A percentile compares a stretch with the other conserved stretches of the same genome.
Conservation (phyloP, 148 eudicot species). For the Simmondsia chinensis region DNA sequence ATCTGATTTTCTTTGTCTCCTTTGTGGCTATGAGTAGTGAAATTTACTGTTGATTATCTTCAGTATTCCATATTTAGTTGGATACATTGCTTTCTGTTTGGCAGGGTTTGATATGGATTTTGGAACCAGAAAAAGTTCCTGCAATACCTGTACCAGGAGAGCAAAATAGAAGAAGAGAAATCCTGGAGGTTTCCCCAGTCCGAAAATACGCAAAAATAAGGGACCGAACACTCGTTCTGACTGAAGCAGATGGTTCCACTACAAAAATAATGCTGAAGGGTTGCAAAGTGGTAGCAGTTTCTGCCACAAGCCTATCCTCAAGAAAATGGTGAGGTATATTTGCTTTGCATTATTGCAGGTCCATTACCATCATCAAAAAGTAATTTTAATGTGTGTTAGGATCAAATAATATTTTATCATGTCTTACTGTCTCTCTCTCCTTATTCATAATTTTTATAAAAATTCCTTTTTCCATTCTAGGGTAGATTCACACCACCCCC, state of each 20-base stretch:
- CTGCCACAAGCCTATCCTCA: constrained; percentile 58
- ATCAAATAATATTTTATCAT: no score
- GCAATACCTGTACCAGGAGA: constrained; percentile 36
- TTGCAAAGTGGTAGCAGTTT: constrained; percentile 73
- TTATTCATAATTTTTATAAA: no score
- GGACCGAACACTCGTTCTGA: constrained; percentile 50
- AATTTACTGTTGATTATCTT: no score
- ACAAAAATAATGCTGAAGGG: constrained; percentile 51
- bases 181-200: constrained; percentile 70
- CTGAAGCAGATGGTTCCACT: constrained; percentile 56
- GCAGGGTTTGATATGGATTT: constrained; percentile 81
- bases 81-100: constrained; percentile 7
- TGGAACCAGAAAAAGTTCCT: constrained; percentile 58
- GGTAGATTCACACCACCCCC: no score
- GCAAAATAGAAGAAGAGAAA: constrained; percentile 46
- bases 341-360: not conserved
- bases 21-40: no score
- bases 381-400: no score
- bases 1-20: no score
- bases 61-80: no score
- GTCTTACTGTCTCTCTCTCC: no score
- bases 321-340: constrained; percentile 64
- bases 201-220: constrained; percentile 58
- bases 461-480: no score
- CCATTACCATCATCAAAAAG: no score